Evolutionary conservation across 2,329 filamentous ascomycete genomes (phyloP).

Genomic region (Ceratocystis colombiana): DNA sequence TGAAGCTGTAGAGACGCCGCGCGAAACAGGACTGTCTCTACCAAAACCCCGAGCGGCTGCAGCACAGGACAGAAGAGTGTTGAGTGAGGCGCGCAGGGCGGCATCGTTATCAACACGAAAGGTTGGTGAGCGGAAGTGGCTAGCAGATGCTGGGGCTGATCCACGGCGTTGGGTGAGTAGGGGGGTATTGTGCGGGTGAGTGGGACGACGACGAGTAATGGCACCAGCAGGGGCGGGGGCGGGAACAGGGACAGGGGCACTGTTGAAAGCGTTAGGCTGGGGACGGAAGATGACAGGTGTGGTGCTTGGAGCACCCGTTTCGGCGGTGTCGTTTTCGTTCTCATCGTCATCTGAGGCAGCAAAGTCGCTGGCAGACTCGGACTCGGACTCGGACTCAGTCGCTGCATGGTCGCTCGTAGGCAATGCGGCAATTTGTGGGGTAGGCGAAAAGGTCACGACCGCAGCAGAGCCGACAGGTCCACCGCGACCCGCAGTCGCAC

Average conservation of each 20-base stretch:
- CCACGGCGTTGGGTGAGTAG: conserved; percentile 41
- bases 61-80: conserved; percentile 87
- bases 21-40: conserved; percentile 35
- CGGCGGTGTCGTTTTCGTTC: conserved; percentile 67
- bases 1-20: conserved; percentile 26
- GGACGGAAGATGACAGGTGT: conserved; percentile 56
- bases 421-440: conserved; percentile 8
- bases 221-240: conserved; percentile 50
- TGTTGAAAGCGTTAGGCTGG: conserved; percentile 72
- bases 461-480: not conserved
- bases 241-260: conserved; percentile 48
- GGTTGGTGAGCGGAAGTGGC: conserved; percentile 56
- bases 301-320: conserved; percentile 56
- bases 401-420: conserved; percentile 30
- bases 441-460: conserved; percentile 16
- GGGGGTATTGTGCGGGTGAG: conserved; percentile 42
- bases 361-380: conserved; percentile 30
- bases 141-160: conserved; percentile 39
- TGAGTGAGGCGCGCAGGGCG: conserved; percentile 83
- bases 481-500: not conserved
- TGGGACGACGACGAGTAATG: conserved; percentile 37
- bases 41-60: conserved; percentile 75
- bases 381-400: conserved; percentile 34
- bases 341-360: conserved; percentile 35
- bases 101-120: conserved; percentile 86